These are phyloP conservation scores for Globisporangium nagaii DNA, from an alignment of 352 stramenopile genomes.

Conservation along the genomic window DNA sequence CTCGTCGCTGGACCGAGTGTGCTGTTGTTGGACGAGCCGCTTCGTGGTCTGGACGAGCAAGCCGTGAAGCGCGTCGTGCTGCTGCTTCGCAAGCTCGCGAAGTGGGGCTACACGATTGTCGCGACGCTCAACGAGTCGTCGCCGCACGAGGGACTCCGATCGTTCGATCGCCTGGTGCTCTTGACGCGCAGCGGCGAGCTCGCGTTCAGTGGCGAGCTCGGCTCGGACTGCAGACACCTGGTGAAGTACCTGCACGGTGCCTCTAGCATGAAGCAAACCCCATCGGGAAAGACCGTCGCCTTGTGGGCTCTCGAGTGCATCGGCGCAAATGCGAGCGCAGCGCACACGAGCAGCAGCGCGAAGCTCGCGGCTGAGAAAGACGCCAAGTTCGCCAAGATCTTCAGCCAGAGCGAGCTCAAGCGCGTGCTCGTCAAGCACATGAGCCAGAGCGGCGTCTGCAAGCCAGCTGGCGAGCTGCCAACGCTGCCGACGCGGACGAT, in stretches of 20 bases:
- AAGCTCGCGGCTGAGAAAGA: conserved; percentile 3
- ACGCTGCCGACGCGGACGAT: conserved; percentile 2
- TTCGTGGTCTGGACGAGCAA: conserved; percentile 58
- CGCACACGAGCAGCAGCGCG: conserved; percentile 1
- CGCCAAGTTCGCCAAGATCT: conserved; percentile 20
- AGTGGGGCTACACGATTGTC: conserved; percentile 8
- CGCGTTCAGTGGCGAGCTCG: conserved; percentile 17
- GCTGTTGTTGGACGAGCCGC: conserved; percentile 73
- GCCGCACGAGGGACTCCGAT: conserved; percentile 6
- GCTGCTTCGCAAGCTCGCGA: conserved; percentile 6
- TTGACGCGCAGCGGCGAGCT: conserved; percentile 12
- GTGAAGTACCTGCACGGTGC: conserved; percentile 11
- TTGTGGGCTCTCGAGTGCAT: conserved; percentile 14
- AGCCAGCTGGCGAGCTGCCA: conserved; percentile 2
- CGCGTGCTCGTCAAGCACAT: conserved; percentile 11
- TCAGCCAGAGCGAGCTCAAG: conserved; percentile 16
- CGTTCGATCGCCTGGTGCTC: conserved; percentile 15
- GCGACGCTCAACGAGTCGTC: conserved; percentile 13
- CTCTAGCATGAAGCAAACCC: conserved; percentile 11
- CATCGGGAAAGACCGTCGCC: conserved; percentile 3
- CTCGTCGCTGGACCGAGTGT: conserved; percentile 53
- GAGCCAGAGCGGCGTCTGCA: conserved; percentile 5
- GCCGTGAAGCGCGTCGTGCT: conserved; percentile 29
- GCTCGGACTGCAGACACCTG: conserved; percentile 8
- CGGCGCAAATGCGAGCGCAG: neutral